Evolutionary conservation across 2,329 filamentous ascomycete species (phyloP).

Genomic region (Alternaria tenuissima): DNA sequence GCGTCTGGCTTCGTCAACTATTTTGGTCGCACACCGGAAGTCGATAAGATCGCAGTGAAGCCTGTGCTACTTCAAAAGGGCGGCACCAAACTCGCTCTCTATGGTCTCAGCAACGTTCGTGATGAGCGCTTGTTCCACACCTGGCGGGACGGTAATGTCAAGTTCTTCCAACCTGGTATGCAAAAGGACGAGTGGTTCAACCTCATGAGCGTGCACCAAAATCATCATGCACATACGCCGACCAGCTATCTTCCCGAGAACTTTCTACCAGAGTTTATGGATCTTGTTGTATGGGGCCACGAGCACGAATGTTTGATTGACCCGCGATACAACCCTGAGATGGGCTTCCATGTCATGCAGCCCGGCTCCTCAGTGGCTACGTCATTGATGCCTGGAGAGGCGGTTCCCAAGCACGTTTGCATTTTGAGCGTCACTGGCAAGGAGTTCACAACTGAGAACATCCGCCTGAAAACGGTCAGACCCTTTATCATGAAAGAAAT

Average conservation of each 20-base stretch:
- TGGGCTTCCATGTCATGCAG: slow-evolving; percentile 94
- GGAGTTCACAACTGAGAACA: slow-evolving; percentile 79
- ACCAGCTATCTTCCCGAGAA: slow-evolving; percentile 95
- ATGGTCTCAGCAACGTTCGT: slow-evolving; percentile 93
- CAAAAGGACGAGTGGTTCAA: slow-evolving; percentile 96
- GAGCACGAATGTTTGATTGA: slow-evolving; percentile 96
- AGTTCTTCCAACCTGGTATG: slow-evolving; percentile 84
- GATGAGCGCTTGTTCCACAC: slow-evolving; percentile 95
- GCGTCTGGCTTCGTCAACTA: slow-evolving; percentile 94
- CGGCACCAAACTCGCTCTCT: slow-evolving; percentile 88
- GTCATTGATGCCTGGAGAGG: slow-evolving; percentile 87
- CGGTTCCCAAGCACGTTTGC: slow-evolving; percentile 88
- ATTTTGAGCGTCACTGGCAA: slow-evolving; percentile 85
- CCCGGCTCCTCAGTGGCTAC: slow-evolving; percentile 96
- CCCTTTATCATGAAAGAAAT: slow-evolving; percentile 91
- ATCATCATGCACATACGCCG: slow-evolving; percentile 89
- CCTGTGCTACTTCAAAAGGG: slow-evolving; percentile 94
- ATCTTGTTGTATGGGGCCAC: slow-evolving; percentile 95
- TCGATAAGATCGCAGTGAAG: slow-evolving; percentile 91
- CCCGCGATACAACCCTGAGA: slow-evolving; percentile 82
- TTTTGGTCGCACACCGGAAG: slow-evolving; percentile 89
- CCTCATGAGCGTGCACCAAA: slow-evolving; percentile 92
- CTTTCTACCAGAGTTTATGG: slow-evolving; percentile 88
- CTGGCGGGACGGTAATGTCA: slow-evolving; percentile 91
- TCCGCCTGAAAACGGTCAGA: slow-evolving; percentile 85